Evolutionary conservation across 768 basidiomycete species (phyloP), one percentile per base, ranked within the genome.

Genomic region (Leccinum incarnatum): DNA sequence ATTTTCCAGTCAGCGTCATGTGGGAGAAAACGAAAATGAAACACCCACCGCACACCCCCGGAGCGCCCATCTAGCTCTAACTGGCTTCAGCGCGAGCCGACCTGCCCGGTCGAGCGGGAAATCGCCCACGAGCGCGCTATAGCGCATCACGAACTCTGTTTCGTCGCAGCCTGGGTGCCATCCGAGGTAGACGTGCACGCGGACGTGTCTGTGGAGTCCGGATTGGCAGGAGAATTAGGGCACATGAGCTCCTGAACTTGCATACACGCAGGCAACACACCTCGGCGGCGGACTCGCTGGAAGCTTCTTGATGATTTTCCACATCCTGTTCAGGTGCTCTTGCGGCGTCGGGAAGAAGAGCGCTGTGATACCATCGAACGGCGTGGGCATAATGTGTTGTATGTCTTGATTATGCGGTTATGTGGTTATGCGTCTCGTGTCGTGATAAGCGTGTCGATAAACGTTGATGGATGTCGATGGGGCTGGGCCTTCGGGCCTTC

Each of bases 161-260:
- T 72, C 71, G 47, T 72, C 71, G 25, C 61, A 63, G 17, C 71
- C 72, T 0, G 61, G 67, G 7, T 53, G 29, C 72, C 72, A 72
- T 5, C 63, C 71, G 21, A 67, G 50, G 40, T 69, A 72, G n/a
- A 72, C 53, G 21, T 73, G 72, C 5, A 72, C 73, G 34, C 72
- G 72, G 52, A 73, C 64, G 46, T 74, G 71, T 57, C 68, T 69
- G 42, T 45, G n/a, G 11, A 42, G 23, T 25, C 23, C 23, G 14
- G 5, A 14, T 48, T 25, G 46, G 1, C 7, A n/a, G 19, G n/a
- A 42, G 4, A 11, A 4, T 9, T 1, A 15, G 19, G 15, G 17
- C n/a, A 0, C 14, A 30, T 11, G n/a, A 36, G 17, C 4, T 2
- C 17, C 48, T 10, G 48, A 15, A 29, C 27, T 15, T 10, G 21